Base-by-base conservation (phyloP, 2,329 filamentous ascomycete species). In the Talaromyces albobiverticillius region DNA sequence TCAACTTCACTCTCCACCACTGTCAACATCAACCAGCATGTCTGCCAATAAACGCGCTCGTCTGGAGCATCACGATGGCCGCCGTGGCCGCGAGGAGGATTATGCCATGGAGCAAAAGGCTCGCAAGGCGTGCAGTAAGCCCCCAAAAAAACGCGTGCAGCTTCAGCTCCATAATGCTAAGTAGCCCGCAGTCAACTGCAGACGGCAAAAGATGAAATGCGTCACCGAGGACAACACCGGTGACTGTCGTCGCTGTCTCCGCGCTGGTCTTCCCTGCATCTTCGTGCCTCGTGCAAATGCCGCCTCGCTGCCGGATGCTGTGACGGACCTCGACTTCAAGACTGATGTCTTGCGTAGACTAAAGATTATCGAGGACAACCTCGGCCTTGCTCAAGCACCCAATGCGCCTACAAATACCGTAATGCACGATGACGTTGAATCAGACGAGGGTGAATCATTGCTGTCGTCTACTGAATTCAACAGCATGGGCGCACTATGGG, bases 61-160 rank as follows among this genome's bases (percentile, higher is more conserved):
- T 34, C 36, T 42, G 8, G 43, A 51, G n/a, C 25, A 51, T 18
- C n/a, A 31, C 22, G n/a, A 45, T 45, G 48, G 26, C 18, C 13
- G 26, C 5, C 47, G 20, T 26, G 34, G 18, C 26, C 53, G 43
- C 10, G 32, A 50, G n/a, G 42, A 40, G 41, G 49, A 51, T 10
- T 32, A 51, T 31, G 48, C 32, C n/a, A 13, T 43, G 11, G 53
- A 55, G 53, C 53, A 51, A 36, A 55, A 50, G 34, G 48, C 53
- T 43, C 53, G 53, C 40, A 55, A 55, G 53, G 53, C 53, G 18
- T 55, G 53, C 45, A 55, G 53, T 55, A 41, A 50, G 53, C 51
- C n/a, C n/a, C n/a, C n/a, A n/a, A n/a, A n/a, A n/a, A n/a, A n/a
- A n/a, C n/a, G n/a, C n/a, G n/a, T n/a, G n/a, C n/a, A n/a, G n/a